phyloP scores from a whole-genome alignment of 192 early-diverging fungal species.

The Pilobolus umbonatus region DNA sequence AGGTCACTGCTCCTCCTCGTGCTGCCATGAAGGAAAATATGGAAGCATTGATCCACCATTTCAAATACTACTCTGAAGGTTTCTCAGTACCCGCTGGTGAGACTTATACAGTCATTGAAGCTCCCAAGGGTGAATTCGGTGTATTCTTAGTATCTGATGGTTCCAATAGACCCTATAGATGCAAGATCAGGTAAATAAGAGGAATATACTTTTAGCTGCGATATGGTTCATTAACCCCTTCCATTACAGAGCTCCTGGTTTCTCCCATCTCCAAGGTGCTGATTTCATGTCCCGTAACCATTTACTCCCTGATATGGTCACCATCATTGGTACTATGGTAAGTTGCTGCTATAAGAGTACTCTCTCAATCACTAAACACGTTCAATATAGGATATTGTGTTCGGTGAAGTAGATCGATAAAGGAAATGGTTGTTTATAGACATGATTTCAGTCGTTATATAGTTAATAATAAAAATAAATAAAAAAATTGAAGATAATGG shows the following conservation, averaged over 20 bases:
- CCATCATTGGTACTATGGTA: slow-evolving; percentile 92
- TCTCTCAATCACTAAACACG: not conserved
- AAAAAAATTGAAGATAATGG: not conserved
- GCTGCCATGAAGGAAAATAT: slow-evolving; percentile 97
- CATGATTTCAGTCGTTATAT: not conserved
- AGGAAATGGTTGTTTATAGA: no score
- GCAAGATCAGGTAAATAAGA: slow-evolving; percentile 71
- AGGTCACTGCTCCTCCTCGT: slow-evolving; percentile 89
- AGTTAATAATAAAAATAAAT: slow-evolving; percentile 6
- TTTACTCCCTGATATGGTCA: slow-evolving; percentile 91
- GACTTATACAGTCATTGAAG: slow-evolving; percentile 96
- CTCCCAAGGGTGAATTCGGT: slow-evolving; percentile 99
- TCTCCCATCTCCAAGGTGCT: slow-evolving; percentile 84
- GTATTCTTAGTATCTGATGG: slow-evolving; percentile 93
- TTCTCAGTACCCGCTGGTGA: slow-evolving; percentile 96
- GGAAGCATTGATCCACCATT: slow-evolving; percentile 99
- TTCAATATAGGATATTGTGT: slow-evolving; percentile 79
- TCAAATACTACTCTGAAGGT: slow-evolving; percentile 99
- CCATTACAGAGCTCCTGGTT: slow-evolving; percentile 72
- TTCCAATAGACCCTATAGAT: slow-evolving; percentile 91
- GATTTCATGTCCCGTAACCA: slow-evolving; percentile 90
- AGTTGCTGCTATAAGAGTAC: not conserved
- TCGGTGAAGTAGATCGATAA: slow-evolving; percentile 89
- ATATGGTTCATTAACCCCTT: not conserved
- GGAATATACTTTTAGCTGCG: no score